A percentile compares a stretch with the other conserved stretches of the same genome.
These are phyloP conservation scores for Monosporascus sp. DNA, from an alignment of 2,329 filamentous ascomycete genomes.

Conservation along the genomic window DNA sequence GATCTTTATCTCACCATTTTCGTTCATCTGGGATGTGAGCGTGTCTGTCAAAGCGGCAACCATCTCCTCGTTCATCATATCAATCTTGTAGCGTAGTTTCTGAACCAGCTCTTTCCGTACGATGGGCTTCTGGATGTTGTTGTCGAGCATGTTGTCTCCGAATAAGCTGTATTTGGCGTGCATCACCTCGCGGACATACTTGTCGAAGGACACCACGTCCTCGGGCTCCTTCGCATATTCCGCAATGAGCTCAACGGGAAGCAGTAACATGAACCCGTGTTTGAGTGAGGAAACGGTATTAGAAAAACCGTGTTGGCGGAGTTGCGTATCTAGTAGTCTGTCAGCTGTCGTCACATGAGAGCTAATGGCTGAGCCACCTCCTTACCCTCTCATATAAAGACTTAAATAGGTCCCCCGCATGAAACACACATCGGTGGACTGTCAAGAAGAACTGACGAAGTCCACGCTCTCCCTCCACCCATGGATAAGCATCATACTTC, in stretches of 20 bases:
- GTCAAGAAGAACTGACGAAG: not conserved
- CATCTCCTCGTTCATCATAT: constrained; percentile 7
- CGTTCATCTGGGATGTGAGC: constrained; percentile 1
- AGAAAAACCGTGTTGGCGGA: not conserved
- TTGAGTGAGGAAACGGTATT: not conserved
- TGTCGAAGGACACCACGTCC: not conserved
- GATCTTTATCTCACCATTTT: constrained; percentile 3
- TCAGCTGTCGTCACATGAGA: not conserved
- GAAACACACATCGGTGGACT: not conserved
- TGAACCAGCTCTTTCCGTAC: constrained; percentile 7
- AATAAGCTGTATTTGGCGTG: not conserved
- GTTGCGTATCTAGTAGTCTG: not conserved
- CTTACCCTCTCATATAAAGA: not conserved
- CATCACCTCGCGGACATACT: constrained; percentile 1
- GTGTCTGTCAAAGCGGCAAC: constrained; percentile 2
- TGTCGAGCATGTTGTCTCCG: not conserved
- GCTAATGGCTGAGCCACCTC: no score
- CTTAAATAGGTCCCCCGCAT: not conserved
- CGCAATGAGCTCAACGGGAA: not conserved
- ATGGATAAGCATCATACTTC: not conserved
- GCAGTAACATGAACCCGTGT: not conserved
- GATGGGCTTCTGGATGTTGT: constrained; percentile 2
- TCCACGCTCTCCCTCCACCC: not conserved
- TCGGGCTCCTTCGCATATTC: not conserved
- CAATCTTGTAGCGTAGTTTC: constrained; percentile 6